Evolutionary conservation across 2,329 filamentous ascomycete species (phyloP), one percentile per base, ranked within the genome.

Genomic region (Fusarium dimerum): DNA sequence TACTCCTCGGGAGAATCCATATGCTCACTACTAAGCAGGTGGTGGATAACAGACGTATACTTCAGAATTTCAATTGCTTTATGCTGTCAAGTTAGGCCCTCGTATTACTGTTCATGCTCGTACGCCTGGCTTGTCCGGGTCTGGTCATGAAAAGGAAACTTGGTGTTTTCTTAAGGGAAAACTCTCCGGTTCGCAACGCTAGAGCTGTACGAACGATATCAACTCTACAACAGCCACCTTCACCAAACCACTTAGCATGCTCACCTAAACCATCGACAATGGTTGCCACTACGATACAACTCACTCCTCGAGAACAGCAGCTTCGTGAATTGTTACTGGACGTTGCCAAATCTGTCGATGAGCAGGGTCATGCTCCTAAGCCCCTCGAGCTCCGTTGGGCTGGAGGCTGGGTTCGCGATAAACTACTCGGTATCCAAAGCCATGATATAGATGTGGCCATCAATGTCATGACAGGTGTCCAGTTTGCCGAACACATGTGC

Each of bases 331-430:
- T 97, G 12, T 81, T 97, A 17, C 78, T 97, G 16, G 90, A 95
- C 67, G 89, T 92, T n/a, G 90, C 89, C 20, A 71, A 79, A 11
- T 87, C 85, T 64, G 68, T 74, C 36, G 82, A 89, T 62, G 64
- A 70, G 30, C 67, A 74, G 2, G 72, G 74, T 43, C 65, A 78
- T 46, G 66, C 82, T 10, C 66, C 73, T 13, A 78, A 85, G 59
- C 79, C 85, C 17, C 69, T 87, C 13, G 76, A 86, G 16, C 76
- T 94, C 43, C 86, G 90, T 45, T 93, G 89, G 82, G 90, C 90
- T 1, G 90, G 90, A 52, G 90, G 90, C 26, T 95, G 90, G 90
- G 90, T 94, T 11, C 86, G 90, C 40, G 90, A 95, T 75, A 92
- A 90, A 73, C 80, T 94, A 3, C 80, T 94, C 5, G 84, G 85